A percentile compares a stretch with the other conserved stretches of the same genome.
Evolutionary conservation across 495 filamentous ascomycete genomes (phyloP).

Genomic region (Talaromyces wortmannii): DNA sequence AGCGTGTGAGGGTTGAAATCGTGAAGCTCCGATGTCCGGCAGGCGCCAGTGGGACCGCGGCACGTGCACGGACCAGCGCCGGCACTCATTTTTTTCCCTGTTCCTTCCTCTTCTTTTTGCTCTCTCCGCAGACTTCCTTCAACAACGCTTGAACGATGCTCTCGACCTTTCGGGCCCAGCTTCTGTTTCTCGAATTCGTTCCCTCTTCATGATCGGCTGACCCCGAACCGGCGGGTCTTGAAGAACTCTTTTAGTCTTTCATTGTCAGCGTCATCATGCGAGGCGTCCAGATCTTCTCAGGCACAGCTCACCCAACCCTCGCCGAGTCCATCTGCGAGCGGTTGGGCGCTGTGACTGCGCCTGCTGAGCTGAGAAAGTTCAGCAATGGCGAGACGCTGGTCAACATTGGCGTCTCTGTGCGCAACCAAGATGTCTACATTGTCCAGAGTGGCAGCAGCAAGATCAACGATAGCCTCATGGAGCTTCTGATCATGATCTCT

Average conservation of each 20-base stretch:
- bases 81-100: background rate
- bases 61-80: background rate
- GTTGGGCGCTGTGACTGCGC: conserved; percentile 57
- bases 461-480: conserved; percentile 99
- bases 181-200: background rate
- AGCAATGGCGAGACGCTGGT: conserved; percentile 95
- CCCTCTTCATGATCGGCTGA: conserved; percentile 3
- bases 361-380: conserved; percentile 63
- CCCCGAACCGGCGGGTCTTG: background rate
- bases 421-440: conserved; percentile 98
- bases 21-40: background rate
- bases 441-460: conserved; percentile 93
- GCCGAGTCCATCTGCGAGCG: conserved; percentile 67
- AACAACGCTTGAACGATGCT: background rate
- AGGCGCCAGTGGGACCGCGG: background rate
- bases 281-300: conserved; percentile 64
- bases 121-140: background rate
- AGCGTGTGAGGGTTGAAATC: background rate
- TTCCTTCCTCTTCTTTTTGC: conserved; percentile 1
- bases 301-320: conserved; percentile 61
- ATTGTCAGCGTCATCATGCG: conserved; percentile 44
- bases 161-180: background rate
- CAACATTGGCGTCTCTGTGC: conserved; percentile 84
- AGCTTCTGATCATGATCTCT: conserved; percentile 96
- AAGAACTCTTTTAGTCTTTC: background rate